phyloP scores from a whole-genome alignment of 352 stramenopile genomes.

The Globisporangium abappressorium region DNA sequence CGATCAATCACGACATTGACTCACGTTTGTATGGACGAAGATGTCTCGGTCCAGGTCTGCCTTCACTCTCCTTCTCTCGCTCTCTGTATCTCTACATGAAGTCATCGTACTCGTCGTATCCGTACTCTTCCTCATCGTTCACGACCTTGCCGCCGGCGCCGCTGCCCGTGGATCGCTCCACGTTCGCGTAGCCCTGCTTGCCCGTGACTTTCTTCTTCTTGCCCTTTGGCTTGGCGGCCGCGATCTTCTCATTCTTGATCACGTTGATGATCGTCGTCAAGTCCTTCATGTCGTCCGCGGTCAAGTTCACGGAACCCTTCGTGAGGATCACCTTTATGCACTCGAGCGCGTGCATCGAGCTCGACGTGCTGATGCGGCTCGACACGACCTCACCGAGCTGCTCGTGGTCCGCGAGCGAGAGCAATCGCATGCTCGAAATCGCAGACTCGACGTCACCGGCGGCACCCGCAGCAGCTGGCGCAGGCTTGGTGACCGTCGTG shows the following conservation, averaged over 20 bases:
- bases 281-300: slow-evolving; percentile 84
- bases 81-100: slow-evolving; percentile 63
- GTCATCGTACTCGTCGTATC: slow-evolving; percentile 82
- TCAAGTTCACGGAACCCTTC: slow-evolving; percentile 73
- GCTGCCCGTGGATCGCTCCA: slow-evolving; percentile 51
- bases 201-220: slow-evolving; percentile 86
- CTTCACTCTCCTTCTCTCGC: not conserved
- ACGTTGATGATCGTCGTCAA: slow-evolving; percentile 85
- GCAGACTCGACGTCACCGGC: slow-evolving; percentile 37
- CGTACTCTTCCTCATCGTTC: slow-evolving; percentile 43
- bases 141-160: slow-evolving; percentile 35
- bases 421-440: slow-evolving; percentile 59
- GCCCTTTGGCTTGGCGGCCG: slow-evolving; percentile 70
- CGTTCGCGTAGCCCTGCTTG: slow-evolving; percentile 80
- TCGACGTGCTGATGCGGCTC: slow-evolving; percentile 53
- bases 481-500: slow-evolving; percentile 39
- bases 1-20: not conserved
- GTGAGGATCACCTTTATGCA: slow-evolving; percentile 82
- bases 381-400: slow-evolving; percentile 63
- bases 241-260: slow-evolving; percentile 88
- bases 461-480: slow-evolving; percentile 17
- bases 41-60: not conserved
- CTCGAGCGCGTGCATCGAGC: slow-evolving; percentile 75
- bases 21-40: slow-evolving; percentile 1
- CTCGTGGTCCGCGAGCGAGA: slow-evolving; percentile 74